Percentiles rank a stretch among this genome's conserved stretches.
Conservation (phyloP, 768 basidiomycete species). For the Crepidotus variabilis region DNA sequence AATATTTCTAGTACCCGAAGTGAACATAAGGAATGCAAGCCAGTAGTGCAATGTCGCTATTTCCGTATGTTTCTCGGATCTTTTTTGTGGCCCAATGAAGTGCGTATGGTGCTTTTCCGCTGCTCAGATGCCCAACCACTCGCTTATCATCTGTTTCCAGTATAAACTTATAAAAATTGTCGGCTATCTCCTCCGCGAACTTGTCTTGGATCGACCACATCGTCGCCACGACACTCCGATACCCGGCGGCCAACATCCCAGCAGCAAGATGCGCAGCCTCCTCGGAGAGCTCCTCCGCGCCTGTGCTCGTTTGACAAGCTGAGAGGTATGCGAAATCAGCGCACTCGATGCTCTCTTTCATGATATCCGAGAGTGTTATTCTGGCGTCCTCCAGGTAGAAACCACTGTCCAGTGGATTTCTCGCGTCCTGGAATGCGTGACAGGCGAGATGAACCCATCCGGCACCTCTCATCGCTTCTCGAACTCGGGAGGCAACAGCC, state of each 20-base stretch:
- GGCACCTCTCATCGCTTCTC: constrained; percentile 12
- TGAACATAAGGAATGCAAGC: constrained; percentile 4
- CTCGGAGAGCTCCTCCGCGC: constrained; percentile 22
- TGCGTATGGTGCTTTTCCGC: not conserved
- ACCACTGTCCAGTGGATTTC: constrained; percentile 19
- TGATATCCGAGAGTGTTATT: constrained; percentile 13
- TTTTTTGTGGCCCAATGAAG: constrained; percentile 1
- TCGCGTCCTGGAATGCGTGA: constrained; percentile 25
- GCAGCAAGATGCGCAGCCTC: constrained; percentile 36
- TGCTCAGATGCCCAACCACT: not conserved
- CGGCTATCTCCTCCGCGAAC: not conserved
- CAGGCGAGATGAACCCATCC: constrained; percentile 31
- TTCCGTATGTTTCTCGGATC: not conserved
- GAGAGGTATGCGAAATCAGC: constrained; percentile 22
- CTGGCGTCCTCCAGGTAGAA: constrained; percentile 16
- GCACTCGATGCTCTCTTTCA: constrained; percentile 23
- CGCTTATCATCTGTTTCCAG: not conserved
- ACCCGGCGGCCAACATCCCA: constrained; percentile 27
- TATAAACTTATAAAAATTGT: not conserved
- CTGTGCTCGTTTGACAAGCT: constrained; percentile 34
- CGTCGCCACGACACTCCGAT: constrained; percentile 5
- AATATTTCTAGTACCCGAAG: not conserved
- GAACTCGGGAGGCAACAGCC: constrained; percentile 13
- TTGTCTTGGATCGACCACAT: constrained; percentile 6
- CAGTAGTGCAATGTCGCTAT: constrained; percentile 1